Conservation (phyloP, 768 basidiomycete genomes). For the Cystofilobasidium macerans region DNA sequence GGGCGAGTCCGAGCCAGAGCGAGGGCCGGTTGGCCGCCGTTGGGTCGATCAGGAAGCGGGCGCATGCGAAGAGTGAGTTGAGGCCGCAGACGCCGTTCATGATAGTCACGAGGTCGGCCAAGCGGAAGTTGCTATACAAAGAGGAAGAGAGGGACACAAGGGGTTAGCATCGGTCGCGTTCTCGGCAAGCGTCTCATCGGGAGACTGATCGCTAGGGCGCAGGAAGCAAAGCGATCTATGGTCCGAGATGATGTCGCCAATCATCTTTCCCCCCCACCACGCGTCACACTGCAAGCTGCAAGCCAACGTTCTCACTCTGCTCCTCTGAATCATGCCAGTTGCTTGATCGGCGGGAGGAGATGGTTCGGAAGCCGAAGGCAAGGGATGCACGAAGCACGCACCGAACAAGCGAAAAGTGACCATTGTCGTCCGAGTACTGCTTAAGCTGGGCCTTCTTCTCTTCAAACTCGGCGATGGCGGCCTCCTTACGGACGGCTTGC, state of each 20-base stretch:
- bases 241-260: too few species aligned
- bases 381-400: conserved; percentile 37
- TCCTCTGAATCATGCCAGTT: too few species aligned
- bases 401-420: conserved; percentile 97
- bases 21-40: conserved; percentile 57
- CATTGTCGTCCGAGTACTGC: conserved; percentile 76
- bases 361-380: not conserved
- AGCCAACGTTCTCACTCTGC: too few species aligned
- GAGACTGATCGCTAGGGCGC: too few species aligned
- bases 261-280: too few species aligned
- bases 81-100: conserved; percentile 99
- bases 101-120: conserved; percentile 95
- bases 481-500: not conserved
- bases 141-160: conserved; percentile 25
- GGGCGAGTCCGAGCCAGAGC: conserved; percentile 72
- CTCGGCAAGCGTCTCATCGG: not conserved
- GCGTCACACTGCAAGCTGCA: too few species aligned
- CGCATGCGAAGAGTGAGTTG: conserved; percentile 86
- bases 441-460: conserved; percentile 48
- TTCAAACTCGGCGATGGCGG: not conserved
- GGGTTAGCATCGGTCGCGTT: not conserved
- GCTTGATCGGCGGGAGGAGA: too few species aligned
- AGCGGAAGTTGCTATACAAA: conserved; percentile 74
- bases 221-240: too few species aligned
- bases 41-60: conserved; percentile 57